Conservation (phyloP, 805 yeast genomes). For the Vanderwaltozyma yarrowii region DNA sequence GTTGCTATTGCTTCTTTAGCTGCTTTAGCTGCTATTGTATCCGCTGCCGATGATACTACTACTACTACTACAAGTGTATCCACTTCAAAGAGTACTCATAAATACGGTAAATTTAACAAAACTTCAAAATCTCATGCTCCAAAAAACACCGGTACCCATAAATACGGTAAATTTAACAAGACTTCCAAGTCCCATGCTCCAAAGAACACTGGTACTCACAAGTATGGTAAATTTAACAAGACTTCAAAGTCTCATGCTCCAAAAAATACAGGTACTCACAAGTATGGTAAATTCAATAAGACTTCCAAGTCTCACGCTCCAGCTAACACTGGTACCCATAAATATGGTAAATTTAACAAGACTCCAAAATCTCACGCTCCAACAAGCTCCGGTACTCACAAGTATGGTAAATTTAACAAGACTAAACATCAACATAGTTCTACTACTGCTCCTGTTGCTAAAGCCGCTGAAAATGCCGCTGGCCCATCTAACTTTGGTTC, state of each 20-base stretch:
- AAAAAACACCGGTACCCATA: constrained; percentile 41
- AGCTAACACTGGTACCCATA: constrained; percentile 39
- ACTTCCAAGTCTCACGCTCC: constrained; percentile 25
- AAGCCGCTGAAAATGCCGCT: constrained; percentile 7
- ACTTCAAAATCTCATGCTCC: constrained; percentile 25
- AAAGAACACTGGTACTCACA: constrained; percentile 41
- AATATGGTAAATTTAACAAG: constrained; percentile 42
- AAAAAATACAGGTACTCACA: constrained; percentile 39
- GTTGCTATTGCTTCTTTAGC: constrained; percentile 34
- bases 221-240: constrained; percentile 43
- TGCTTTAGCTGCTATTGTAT: constrained; percentile 27
- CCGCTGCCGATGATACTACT: constrained; percentile 19
- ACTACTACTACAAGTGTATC: constrained; percentile 23
- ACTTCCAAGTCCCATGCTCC: constrained; percentile 24
- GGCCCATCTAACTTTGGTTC: constrained; percentile 16
- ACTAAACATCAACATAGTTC: constrained; percentile 19
- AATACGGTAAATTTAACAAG: constrained; percentile 42
- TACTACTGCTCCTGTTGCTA: neutral
- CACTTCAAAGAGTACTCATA: constrained; percentile 39
- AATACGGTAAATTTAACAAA: constrained; percentile 42
- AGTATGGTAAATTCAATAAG: constrained; percentile 43
- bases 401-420: constrained; percentile 44
- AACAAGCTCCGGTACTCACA: constrained; percentile 42
- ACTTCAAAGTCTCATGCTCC: constrained; percentile 28
- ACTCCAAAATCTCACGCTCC: constrained; percentile 25